Evolutionary conservation across 306 rosid species (phyloP).

Genomic region (Mimosa pudica): DNA sequence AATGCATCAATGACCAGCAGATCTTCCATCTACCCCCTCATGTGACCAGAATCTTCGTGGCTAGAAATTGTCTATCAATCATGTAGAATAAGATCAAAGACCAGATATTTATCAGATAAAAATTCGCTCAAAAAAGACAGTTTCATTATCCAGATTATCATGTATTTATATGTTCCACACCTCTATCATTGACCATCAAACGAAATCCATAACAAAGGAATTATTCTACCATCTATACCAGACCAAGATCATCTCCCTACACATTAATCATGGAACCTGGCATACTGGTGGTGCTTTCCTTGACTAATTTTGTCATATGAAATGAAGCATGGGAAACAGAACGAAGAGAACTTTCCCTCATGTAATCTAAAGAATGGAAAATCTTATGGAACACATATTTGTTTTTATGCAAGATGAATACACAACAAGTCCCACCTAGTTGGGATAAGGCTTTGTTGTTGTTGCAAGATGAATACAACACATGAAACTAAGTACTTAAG

Average conservation of each 20-base stretch:
- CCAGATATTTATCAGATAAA: too few relatives aligned
- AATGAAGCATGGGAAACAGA: background rate
- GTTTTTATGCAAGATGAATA: background rate
- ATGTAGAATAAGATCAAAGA: too few relatives aligned
- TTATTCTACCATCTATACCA: background rate
- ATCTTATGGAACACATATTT: background rate
- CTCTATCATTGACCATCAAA: slow-evolving; percentile 4
- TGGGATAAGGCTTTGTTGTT: too few relatives aligned
- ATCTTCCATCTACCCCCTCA: too few relatives aligned
- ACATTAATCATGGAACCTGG: background rate
- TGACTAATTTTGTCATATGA: slow-evolving; percentile 8
- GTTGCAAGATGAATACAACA: background rate
- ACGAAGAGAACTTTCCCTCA: background rate
- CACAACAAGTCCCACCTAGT: background rate
- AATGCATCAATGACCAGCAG: too few relatives aligned
- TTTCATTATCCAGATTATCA: slow-evolving; percentile 9
- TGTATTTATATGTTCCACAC: background rate
- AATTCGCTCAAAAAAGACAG: slow-evolving; percentile 33
- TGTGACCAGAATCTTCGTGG: too few relatives aligned
- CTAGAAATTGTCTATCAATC: too few relatives aligned
- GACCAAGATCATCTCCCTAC: background rate
- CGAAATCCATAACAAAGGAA: background rate
- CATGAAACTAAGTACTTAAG: background rate
- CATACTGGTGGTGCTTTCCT: background rate
- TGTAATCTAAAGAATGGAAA: background rate